Percentiles rank a stretch among this genome's conserved stretches.
phyloP scores from a whole-genome alignment of 129 eudicot species.

The Centrapalus pauciflorus region DNA sequence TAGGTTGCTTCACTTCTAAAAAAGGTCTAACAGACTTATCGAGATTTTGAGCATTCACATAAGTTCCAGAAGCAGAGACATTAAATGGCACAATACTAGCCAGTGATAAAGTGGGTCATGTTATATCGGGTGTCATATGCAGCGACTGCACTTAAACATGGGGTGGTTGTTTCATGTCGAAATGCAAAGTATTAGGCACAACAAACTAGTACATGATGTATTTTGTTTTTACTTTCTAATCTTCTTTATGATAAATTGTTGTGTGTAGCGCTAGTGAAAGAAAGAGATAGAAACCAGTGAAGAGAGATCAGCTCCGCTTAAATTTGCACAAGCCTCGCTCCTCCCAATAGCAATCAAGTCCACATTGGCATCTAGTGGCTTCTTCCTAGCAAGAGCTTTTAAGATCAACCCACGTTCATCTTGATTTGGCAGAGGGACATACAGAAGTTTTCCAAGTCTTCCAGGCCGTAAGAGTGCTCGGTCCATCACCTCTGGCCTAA shows the following conservation, averaged over 20 bases:
- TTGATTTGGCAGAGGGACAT: conserved; percentile 72
- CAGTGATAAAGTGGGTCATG: too few species aligned
- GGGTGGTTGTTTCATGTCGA: not conserved
- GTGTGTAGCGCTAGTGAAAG: not conserved
- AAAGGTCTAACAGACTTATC: not conserved
- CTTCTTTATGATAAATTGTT: not conserved
- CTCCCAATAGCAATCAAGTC: conserved; percentile 63
- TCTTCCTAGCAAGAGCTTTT: conserved; percentile 64
- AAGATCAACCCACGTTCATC: conserved; percentile 86
- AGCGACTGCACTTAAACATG: too few species aligned
- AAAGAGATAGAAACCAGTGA: conserved; percentile 47
- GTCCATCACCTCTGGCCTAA: conserved; percentile 80
- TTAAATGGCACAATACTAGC: not conserved
- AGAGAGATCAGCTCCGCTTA: conserved; percentile 91
- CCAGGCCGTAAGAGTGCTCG: conserved; percentile 75
- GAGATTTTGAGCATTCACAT: not conserved
- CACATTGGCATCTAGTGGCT: conserved; percentile 56
- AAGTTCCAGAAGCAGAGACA: not conserved
- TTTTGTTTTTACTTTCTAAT: not conserved
- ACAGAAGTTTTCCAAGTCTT: conserved; percentile 73
- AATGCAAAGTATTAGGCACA: not conserved
- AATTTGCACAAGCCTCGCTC: conserved; percentile 49
- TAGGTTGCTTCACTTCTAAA: not conserved
- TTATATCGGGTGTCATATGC: too few species aligned
- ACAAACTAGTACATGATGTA: not conserved